Evolutionary conservation across 2,329 filamentous ascomycete genomes (phyloP).

Genomic region (Botrytis hyacinthi): DNA sequence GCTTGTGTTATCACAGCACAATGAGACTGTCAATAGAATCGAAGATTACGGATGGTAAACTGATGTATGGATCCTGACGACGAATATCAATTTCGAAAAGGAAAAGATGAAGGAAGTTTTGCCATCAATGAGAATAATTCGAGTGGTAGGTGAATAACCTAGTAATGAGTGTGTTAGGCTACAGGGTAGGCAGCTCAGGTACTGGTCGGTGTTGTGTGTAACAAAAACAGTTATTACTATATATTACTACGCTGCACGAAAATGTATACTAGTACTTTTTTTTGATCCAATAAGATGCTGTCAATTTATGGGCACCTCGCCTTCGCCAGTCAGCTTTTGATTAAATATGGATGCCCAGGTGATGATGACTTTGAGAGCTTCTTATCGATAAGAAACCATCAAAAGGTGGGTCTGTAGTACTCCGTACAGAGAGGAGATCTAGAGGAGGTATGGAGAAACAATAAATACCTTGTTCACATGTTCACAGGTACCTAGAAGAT

Average conservation of each 20-base stretch:
- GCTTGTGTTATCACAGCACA: neutral
- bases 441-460: neutral
- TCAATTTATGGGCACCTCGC: neutral
- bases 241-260: neutral
- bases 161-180: neutral
- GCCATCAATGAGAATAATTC: neutral
- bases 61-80: neutral
- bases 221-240: neutral
- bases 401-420: neutral
- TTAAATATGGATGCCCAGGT: neutral
- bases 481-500: neutral
- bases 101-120: neutral
- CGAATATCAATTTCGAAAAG: neutral
- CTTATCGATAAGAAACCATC: slow-evolving; percentile 6
- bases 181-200: neutral
- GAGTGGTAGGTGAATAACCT: neutral
- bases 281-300: neutral
- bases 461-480: neutral
- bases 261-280: neutral
- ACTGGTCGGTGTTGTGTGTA: neutral
- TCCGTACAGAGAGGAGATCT: neutral
- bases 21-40: neutral
- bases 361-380: neutral
- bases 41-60: too few relatives aligned
- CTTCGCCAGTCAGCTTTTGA: neutral